phyloP scores from a whole-genome alignment of 2,329 filamentous ascomycete genomes.

The Xylaria multiplex region DNA sequence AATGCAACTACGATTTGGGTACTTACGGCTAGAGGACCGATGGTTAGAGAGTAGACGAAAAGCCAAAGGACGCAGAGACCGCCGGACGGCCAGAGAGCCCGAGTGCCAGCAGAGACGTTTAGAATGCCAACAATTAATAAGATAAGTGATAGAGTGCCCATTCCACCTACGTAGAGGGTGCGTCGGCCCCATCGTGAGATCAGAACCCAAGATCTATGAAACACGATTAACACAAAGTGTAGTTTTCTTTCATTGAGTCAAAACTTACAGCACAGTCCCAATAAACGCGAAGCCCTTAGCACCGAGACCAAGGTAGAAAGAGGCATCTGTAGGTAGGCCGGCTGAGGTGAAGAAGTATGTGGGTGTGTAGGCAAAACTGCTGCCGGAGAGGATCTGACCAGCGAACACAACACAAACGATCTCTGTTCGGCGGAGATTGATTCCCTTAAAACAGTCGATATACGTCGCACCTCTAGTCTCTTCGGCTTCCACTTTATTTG shows the following conservation, averaged over 20 bases:
- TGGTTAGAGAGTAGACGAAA: constrained; percentile 58
- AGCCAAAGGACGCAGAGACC: constrained; percentile 57
- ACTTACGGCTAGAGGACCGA: constrained; percentile 59
- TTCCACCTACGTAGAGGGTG: constrained; percentile 54
- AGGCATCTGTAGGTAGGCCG: constrained; percentile 47
- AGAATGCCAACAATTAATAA: constrained; percentile 55
- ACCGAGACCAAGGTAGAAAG: constrained; percentile 50
- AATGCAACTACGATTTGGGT: neutral
- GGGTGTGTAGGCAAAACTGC: constrained; percentile 53
- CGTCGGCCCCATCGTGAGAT: constrained; percentile 54
- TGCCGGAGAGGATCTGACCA: constrained; percentile 50
- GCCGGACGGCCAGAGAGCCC: constrained; percentile 55
- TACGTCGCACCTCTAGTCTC: constrained; percentile 55
- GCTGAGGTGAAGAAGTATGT: constrained; percentile 53
- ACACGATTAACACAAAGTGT: constrained; percentile 31
- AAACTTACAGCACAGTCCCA: constrained; percentile 53
- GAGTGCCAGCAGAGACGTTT: constrained; percentile 54
- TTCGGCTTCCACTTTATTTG: constrained; percentile 56
- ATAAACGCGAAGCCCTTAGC: constrained; percentile 52
- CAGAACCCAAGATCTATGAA: constrained; percentile 53
- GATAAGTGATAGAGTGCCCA: constrained; percentile 50
- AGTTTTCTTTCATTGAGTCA: neutral
- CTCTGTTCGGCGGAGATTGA: constrained; percentile 57
- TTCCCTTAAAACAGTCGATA: constrained; percentile 58
- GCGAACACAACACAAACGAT: constrained; percentile 54